A percentile compares a stretch with the other conserved stretches of the same genome.
phyloP scores from a whole-genome alignment of 768 basidiomycete genomes.

The Boletellus ananiceps region DNA sequence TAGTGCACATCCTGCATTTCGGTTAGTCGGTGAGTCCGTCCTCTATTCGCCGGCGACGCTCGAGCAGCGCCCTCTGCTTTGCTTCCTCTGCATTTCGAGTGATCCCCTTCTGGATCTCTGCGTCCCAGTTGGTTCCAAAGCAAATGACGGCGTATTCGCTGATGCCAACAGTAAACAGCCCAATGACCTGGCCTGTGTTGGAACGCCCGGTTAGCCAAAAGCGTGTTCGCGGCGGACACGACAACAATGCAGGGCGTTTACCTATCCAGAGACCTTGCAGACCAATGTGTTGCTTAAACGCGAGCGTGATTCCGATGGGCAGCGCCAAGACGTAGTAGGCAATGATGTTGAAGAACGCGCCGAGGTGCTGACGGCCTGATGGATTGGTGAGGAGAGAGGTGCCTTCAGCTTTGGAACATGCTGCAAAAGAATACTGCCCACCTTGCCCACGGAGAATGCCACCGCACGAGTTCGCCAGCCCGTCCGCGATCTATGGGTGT shows the following conservation, averaged over 20 bases:
- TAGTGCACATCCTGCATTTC: background rate
- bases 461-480: conserved; percentile 48
- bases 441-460: conserved; percentile 48
- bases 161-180: conserved; percentile 65
- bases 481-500: conserved; percentile 43
- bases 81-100: conserved; percentile 33
- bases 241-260: conserved; percentile 5
- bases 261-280: conserved; percentile 52
- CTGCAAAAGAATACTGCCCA: conserved; percentile 4
- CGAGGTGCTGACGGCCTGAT: conserved; percentile 58
- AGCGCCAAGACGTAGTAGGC: conserved; percentile 57
- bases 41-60: conserved; percentile 14
- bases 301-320: conserved; percentile 49
- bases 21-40: conserved; percentile 17
- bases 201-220: conserved; percentile 8
- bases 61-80: conserved; percentile 25
- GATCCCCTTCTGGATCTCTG: conserved; percentile 40
- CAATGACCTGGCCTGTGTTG: conserved; percentile 61
- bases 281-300: conserved; percentile 42
- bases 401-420: too few species aligned
- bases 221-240: background rate
- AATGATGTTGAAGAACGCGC: conserved; percentile 67
- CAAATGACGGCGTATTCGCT: conserved; percentile 63
- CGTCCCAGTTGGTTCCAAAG: conserved; percentile 47
- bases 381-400: too few species aligned